Percentiles rank a stretch among this genome's conserved stretches.
phyloP scores from a whole-genome alignment of 169 alveolate genomes.

The Plasmodium relictum region DNA sequence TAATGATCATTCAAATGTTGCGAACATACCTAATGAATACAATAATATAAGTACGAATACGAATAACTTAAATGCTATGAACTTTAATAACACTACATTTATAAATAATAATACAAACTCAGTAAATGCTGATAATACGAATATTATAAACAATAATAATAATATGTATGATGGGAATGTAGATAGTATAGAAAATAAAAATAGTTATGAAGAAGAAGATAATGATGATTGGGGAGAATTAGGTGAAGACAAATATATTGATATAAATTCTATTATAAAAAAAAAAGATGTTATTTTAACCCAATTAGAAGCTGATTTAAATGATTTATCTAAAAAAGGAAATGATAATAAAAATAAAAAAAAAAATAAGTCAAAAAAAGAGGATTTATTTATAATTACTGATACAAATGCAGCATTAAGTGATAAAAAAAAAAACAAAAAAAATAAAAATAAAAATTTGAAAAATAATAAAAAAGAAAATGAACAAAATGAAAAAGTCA shows the following conservation, averaged over 20 bases:
- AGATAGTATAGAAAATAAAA: conserved; percentile 1
- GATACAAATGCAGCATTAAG: not conserved
- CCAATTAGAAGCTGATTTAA: conserved; percentile 56
- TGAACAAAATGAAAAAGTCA: not conserved
- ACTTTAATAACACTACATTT: not conserved
- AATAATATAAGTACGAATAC: not conserved
- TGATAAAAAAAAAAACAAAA: conserved; percentile 56
- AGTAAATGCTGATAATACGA: not conserved
- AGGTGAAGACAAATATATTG: conserved; percentile 72
- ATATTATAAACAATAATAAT: not conserved
- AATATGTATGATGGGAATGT: not conserved
- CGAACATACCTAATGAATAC: not conserved
- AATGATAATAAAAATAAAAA: conserved; percentile 65
- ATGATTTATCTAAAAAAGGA: conserved; percentile 51
- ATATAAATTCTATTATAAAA: conserved; percentile 61
- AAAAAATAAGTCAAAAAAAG: conserved; percentile 49
- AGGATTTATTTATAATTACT: not conserved
- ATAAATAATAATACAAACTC: not conserved
- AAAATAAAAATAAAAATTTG: conserved; percentile 56
- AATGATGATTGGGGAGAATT: conserved; percentile 74
- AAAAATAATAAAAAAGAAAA: conserved; percentile 33
- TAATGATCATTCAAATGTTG: conserved; percentile 8
- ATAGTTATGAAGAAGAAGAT: conserved; percentile 32
- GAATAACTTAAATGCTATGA: not conserved
- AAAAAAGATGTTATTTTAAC: conserved; percentile 57